Base-by-base conservation (phyloP, 192 early-diverging fungal genomes). In the Podila verticillata region DNA sequence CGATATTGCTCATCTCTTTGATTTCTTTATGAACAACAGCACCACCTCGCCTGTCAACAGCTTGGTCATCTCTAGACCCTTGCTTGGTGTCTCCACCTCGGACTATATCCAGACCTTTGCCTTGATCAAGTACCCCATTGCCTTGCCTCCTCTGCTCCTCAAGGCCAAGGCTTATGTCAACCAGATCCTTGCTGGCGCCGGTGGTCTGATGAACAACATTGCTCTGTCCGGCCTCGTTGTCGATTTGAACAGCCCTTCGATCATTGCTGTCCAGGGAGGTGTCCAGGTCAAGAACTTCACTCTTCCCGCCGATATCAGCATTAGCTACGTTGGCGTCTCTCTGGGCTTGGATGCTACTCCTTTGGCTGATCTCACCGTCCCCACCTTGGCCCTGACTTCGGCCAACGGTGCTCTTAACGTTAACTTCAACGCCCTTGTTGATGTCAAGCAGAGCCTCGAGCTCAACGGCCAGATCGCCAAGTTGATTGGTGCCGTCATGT, bases 181-280 rank as follows among this genome's bases (percentile, higher is more conserved):
- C 56, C 58, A 80, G 30, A 17, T 80, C 35, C 60, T 80, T 31
- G 70, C 65, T 57, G 77, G 77, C 9, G 51, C 66, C 28, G 70
- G 77, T 54, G 77, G 77, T 26, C 35, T 80, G 39, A 79, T 57
- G 51, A 65, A 68, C 70, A 80, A 57, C 28, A 47, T 80, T 30
- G 65, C 54, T 10, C 29, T 80, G 9, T 72, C 77, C 60, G 70
- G 70, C 20, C 44, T 80, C 7, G 77, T 72, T 29, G 31, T 80
- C 22, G 77, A 80, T 61, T 48, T 80, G 65, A 80, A 80, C 70
- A 80, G 62, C 61, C 77, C 77, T 32, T 80, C 77, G 8, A 44
- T 72, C 61, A 80, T 80, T 44, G 58, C 36, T 30, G 26, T 72
- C 61, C 65, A 72, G 47, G 77, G 70, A 44, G 77, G 77, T 49